Evolutionary conservation across 2,329 filamentous ascomycete genomes (phyloP), one percentile per base, ranked within the genome.

Genomic region (Purpureocillium takamizusanense): DNA sequence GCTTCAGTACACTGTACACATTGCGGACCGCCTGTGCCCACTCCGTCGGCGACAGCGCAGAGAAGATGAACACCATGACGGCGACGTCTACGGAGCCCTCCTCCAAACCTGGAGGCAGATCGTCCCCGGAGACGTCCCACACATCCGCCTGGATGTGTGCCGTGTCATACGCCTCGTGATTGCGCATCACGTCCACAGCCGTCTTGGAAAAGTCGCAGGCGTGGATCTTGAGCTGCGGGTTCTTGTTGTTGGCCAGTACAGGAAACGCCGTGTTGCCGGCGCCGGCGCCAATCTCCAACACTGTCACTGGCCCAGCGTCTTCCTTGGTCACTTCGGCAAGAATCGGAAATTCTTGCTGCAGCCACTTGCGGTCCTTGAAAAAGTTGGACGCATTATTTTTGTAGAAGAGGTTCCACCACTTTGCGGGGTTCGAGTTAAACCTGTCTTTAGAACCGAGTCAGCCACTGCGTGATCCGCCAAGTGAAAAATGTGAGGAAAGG

Each of bases 401-500:
- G 70, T 98, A 98, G 65, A 98, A 98, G 39, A 84, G 67, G 55
- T 98, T 92, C 92, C 92, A 98, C 86, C 88, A 97, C 61, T 88
- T 94, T 45, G 86, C 89, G 1, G 92, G 92, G 47, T 94, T 78
- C 33, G 73, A 69, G 59, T 95, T 97, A 70, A 95, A 95, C 49
- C 87, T 84, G 51, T 68, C 79, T 84, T 53, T 51, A 42, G 37
- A 46, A 32, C 38, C 42, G 39, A 41, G 62, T 76, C 61, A 74
- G 69, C 56, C 44, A 42, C 33, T 29, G 12, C 33, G 12, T 15
- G n/a, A 3, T 12, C 10, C 10, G 21, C 7, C 17, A 11, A 17
- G 11, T 10, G 6, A 11, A 36, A 40, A 17, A 43, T 39, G 38
- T 42, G 12, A 13, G n/a, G 23, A 40, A 29, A 15, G 32, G 40